Percentiles rank a stretch among this genome's conserved stretches.
These are phyloP conservation scores for Tilletia walkeri DNA, from an alignment of 1,284 basidiomycete genomes.

Conservation along the genomic window DNA sequence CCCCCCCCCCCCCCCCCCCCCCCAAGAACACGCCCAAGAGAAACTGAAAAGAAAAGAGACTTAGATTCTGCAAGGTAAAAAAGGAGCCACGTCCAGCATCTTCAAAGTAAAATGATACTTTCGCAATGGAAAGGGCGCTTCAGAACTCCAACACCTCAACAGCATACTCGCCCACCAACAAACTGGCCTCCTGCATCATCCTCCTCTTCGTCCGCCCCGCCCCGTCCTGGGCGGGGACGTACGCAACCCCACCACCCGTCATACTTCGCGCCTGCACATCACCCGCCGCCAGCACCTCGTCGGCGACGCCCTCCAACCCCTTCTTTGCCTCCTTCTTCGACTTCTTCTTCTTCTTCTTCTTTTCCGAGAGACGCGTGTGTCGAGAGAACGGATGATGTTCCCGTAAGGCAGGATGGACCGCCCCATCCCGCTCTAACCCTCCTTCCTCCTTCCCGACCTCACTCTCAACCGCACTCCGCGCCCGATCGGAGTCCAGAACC, in stretches of 20 bases:
- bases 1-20: too few species aligned
- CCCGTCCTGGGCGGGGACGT: not conserved
- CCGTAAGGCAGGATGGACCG: not conserved
- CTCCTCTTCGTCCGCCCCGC: constrained; percentile 14
- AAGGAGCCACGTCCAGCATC: too few species aligned
- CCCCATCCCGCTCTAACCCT: not conserved
- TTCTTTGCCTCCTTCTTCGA: constrained; percentile 3
- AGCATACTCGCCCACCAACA: constrained; percentile 12
- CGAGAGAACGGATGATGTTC: too few species aligned
- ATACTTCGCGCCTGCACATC: not conserved
- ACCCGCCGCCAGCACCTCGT: not conserved
- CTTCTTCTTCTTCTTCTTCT: too few species aligned
- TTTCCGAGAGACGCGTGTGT: too few species aligned
- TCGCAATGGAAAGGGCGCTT: not conserved
- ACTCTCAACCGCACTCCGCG: not conserved
- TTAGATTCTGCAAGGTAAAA: too few species aligned
- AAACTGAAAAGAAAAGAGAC: too few species aligned
- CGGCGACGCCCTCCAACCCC: too few species aligned
- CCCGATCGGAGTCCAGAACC: not conserved
- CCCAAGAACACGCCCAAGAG: too few species aligned
- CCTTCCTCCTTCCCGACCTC: not conserved
- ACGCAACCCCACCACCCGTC: not conserved
- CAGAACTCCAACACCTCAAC: constrained; percentile 16
- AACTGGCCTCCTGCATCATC: constrained; percentile 14
- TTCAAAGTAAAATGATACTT: too few species aligned